Evolutionary conservation across 805 yeast species (phyloP).

Genomic region (Pichia sporocuriosa): DNA sequence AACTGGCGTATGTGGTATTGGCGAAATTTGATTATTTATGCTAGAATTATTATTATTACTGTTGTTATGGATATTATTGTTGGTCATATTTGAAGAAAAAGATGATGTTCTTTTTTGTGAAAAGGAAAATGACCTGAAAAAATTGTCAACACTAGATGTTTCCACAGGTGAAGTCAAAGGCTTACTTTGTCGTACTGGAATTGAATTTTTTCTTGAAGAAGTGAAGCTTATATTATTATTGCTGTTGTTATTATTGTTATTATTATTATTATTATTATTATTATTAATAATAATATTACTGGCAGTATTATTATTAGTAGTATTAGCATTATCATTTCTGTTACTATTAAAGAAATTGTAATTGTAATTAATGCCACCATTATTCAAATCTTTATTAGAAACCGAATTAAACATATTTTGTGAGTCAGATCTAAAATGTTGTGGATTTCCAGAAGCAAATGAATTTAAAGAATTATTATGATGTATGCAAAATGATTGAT

Average conservation of each 20-base stretch:
- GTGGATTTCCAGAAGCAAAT: too few relatives aligned
- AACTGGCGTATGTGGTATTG: background rate
- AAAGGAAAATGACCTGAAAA: slow-evolving; percentile 31
- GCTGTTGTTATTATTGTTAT: background rate
- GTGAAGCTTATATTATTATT: background rate
- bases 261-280: background rate
- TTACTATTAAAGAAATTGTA: too few relatives aligned
- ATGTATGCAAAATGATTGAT: slow-evolving; percentile 11
- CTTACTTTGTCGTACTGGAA: slow-evolving; percentile 39
- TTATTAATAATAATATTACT: background rate
- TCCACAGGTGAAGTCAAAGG: slow-evolving; percentile 42
- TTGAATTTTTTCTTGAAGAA: slow-evolving; percentile 13
- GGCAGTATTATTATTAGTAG: background rate
- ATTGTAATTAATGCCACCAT: too few relatives aligned
- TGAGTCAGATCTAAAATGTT: too few relatives aligned
- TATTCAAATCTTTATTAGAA: too few relatives aligned
- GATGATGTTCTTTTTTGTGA: slow-evolving; percentile 22
- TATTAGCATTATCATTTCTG: too few relatives aligned
- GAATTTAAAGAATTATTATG: background rate
- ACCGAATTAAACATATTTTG: too few relatives aligned
- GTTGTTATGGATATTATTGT: slow-evolving; percentile 2
- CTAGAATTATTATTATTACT: background rate
- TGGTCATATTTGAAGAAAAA: slow-evolving; percentile 9
- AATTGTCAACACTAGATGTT: slow-evolving; percentile 29
- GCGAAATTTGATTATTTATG: background rate